Evolutionary conservation across 768 basidiomycete genomes (phyloP).

Genomic region (Lentinula raphanica): DNA sequence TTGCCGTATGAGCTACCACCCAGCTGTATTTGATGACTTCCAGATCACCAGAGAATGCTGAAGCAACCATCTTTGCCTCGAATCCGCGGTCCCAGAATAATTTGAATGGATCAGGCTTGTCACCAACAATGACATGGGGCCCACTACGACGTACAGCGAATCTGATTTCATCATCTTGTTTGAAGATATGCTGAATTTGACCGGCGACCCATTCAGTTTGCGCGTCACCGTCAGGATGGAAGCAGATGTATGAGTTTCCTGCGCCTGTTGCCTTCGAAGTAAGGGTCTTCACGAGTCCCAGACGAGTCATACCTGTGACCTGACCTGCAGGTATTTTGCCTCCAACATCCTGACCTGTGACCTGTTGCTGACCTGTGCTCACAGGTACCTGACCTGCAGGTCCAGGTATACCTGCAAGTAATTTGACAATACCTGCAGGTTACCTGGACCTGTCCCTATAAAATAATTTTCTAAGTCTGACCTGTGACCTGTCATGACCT

Average conservation of each 20-base stretch:
- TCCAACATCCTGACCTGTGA: too few species aligned
- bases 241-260: conserved; percentile 6
- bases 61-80: not conserved
- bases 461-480: too few species aligned
- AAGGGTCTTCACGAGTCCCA: too few species aligned
- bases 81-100: not conserved
- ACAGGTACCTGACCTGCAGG: too few species aligned
- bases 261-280: not conserved
- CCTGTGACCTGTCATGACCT: too few species aligned
- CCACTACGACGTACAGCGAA: not conserved
- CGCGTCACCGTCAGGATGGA: not conserved
- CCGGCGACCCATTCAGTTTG: not conserved
- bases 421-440: too few species aligned
- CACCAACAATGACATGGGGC: not conserved
- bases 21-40: not conserved
- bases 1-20: not conserved
- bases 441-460: too few species aligned
- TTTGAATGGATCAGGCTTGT: not conserved
- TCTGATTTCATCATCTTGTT: not conserved
- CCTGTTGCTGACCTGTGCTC: too few species aligned
- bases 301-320: too few species aligned
- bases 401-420: too few species aligned
- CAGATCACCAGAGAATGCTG: not conserved
- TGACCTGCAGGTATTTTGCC: too few species aligned
- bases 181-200: conserved; percentile 3